Conservation (phyloP, 768 basidiomycete genomes). For the Galerina sulciceps region DNA sequence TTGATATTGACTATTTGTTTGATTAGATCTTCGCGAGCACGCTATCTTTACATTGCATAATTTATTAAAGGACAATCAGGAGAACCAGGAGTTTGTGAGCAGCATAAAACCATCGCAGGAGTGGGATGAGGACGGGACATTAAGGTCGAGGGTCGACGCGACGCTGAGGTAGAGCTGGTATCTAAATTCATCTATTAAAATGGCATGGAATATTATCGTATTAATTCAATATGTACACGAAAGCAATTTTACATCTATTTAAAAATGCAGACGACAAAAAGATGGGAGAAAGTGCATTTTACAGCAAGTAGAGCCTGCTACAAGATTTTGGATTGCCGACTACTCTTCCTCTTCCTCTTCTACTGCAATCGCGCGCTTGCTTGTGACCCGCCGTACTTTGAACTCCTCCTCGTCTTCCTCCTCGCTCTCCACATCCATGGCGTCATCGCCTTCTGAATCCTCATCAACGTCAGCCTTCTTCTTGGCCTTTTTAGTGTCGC, state of each 20-base stretch:
- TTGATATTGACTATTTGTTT: conserved; percentile 14
- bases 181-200: background rate
- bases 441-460: conserved; percentile 40
- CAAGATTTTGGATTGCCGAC: background rate
- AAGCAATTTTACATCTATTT: conserved; percentile 3
- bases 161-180: conserved; percentile 9
- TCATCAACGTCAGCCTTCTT: conserved; percentile 28
- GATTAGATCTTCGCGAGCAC: conserved; percentile 86
- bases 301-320: no score
- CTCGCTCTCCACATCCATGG: conserved; percentile 79
- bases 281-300: conserved; percentile 3
- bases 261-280: background rate
- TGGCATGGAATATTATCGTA: conserved; percentile 2
- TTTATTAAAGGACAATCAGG: conserved; percentile 73
- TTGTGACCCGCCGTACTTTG: conserved; percentile 59
- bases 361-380: conserved; percentile 59
- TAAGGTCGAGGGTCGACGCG: conserved; percentile 43
- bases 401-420: conserved; percentile 76
- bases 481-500: conserved; percentile 28
- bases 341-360: conserved; percentile 58
- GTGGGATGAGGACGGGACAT: conserved; percentile 60
- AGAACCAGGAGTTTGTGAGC: conserved; percentile 82
- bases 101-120: conserved; percentile 66
- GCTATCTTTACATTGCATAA: conserved; percentile 86
- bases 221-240: background rate